phyloP scores from a whole-genome alignment of 345 rosid genomes.

The Pistacia vera region DNA sequence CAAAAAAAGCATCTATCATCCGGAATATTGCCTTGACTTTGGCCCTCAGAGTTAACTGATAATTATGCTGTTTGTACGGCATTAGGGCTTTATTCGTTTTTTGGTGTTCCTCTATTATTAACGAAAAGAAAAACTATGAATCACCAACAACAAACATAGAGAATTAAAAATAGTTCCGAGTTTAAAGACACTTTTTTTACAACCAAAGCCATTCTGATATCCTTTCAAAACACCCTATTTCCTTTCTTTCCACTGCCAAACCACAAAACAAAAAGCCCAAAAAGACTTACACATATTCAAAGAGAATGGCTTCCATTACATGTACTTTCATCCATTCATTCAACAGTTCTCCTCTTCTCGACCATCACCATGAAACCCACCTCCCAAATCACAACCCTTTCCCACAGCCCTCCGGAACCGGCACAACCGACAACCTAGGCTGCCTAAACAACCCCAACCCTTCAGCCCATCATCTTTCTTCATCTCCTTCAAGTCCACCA shows the following conservation, averaged over 20 bases:
- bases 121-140: not conserved
- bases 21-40: too few relatives aligned
- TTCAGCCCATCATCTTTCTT: constrained; percentile 59
- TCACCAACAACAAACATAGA: not conserved
- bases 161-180: not conserved
- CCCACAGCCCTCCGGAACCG: constrained; percentile 65
- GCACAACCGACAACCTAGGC: constrained; percentile 91
- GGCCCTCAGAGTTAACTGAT: too few relatives aligned
- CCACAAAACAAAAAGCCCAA: not conserved
- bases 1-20: not conserved
- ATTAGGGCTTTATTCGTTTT: too few relatives aligned
- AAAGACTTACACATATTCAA: not conserved
- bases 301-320: not conserved
- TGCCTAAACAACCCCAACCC: constrained; percentile 73
- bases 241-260: not conserved
- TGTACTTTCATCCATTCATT: not conserved
- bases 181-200: not conserved
- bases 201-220: not conserved
- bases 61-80: too few relatives aligned
- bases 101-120: not conserved
- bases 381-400: constrained; percentile 71
- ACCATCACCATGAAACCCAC: constrained; percentile 85
- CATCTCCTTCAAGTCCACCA: constrained; percentile 80
- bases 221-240: not conserved
- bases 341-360: constrained; percentile 8